Conservation (phyloP, 345 rosid genomes). For the Geranium rotundifolium region DNA sequence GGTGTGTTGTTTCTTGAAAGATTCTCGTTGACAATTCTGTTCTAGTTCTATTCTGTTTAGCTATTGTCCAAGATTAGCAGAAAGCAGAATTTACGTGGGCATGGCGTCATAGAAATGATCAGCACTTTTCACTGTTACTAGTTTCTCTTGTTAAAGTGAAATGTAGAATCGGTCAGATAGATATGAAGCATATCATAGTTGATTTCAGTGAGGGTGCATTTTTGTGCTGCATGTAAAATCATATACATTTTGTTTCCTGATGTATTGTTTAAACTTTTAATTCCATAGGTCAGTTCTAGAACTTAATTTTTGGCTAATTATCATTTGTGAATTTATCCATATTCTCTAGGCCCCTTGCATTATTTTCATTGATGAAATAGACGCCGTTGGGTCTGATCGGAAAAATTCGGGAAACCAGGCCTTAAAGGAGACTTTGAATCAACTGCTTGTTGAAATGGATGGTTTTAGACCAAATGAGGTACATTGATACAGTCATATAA, state of each 20-base stretch:
- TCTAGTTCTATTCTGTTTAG: no score
- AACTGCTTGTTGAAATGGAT: conserved; percentile 97
- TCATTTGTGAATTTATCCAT: conserved; percentile 37
- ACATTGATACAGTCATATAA: conserved; percentile 3
- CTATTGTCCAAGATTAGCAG: neutral
- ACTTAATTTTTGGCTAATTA: neutral
- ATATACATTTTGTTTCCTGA: neutral
- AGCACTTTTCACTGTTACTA: neutral
- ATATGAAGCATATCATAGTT: neutral
- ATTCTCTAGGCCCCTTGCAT: conserved; percentile 85
- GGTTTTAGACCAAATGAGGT: conserved; percentile 99
- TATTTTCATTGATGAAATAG: conserved; percentile 95
- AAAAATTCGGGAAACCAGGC: conserved; percentile 95
- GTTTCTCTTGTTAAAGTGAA: neutral
- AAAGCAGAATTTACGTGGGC: neutral
- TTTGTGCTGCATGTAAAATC: neutral
- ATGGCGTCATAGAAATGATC: neutral
- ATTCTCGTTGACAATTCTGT: neutral
- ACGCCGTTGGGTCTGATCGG: conserved; percentile 95
- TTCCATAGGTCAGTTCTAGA: no score
- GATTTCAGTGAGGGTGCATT: neutral
- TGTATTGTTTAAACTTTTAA: no score
- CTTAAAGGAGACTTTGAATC: conserved; percentile 97
- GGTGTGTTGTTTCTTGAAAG: conserved; percentile 24
- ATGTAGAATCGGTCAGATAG: neutral